phyloP scores from a whole-genome alignment of 306 rosid species.

The Begonia loranthoides region DNA sequence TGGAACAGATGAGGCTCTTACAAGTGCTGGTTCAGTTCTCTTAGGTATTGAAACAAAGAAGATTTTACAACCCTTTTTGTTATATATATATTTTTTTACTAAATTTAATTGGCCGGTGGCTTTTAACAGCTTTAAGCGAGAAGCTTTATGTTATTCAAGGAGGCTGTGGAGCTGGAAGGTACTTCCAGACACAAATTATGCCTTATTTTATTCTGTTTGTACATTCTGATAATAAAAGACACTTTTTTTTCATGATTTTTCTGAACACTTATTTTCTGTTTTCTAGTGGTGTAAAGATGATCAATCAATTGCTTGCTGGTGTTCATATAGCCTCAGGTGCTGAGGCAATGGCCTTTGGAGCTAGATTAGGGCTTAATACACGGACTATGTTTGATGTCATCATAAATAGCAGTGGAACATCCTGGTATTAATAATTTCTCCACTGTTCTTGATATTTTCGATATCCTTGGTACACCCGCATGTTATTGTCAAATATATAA shows the following conservation, averaged over 20 bases:
- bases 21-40: slow-evolving; percentile 63
- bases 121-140: slow-evolving; percentile 74
- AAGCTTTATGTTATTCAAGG: slow-evolving; percentile 86
- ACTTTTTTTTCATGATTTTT: slow-evolving; percentile 4
- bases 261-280: slow-evolving; percentile 8
- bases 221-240: slow-evolving; percentile 6
- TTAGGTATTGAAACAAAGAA: slow-evolving; percentile 41
- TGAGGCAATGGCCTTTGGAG: slow-evolving; percentile 94
- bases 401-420: slow-evolving; percentile 62
- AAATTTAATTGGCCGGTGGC: slow-evolving; percentile 9
- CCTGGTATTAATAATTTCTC: slow-evolving; percentile 40
- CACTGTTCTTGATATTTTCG: too few relatives aligned
- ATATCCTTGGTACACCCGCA: too few relatives aligned
- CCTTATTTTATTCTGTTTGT: slow-evolving; percentile 1
- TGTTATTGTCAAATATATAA: too few relatives aligned
- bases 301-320: slow-evolving; percentile 96
- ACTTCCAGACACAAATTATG: slow-evolving; percentile 15
- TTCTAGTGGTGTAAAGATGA: slow-evolving; percentile 85
- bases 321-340: slow-evolving; percentile 95
- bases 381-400: slow-evolving; percentile 59
- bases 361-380: slow-evolving; percentile 77
- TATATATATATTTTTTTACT: slow-evolving; percentile 14
- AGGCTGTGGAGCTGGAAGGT: slow-evolving; percentile 93
- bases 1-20: slow-evolving; percentile 73
- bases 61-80: slow-evolving; percentile 13